Base-by-base conservation (phyloP, 768 basidiomycete genomes). In the Mycena sanguinolenta region DNA sequence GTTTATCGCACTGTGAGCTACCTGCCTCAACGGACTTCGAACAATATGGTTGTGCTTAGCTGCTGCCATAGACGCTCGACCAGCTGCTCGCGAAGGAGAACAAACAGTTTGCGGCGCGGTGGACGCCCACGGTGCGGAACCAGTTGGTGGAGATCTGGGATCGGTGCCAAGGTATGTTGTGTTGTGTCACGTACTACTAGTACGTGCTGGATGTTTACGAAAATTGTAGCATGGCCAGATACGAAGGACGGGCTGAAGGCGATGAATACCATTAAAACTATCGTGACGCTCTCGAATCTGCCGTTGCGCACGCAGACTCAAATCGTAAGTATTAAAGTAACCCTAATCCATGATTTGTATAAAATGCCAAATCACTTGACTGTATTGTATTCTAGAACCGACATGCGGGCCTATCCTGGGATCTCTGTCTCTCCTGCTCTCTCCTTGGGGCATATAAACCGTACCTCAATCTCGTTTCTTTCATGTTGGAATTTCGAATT, bases 401-500 rank as follows among this genome's bases (percentile, higher is more conserved):
- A 50, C 72, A 67, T 32, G 72, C 72, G 5, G 72, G 72, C 30
- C 30, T 73, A 28, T 36, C 65, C 5, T 73, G 72, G 72, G 72
- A 73, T 19, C 63, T 67, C 4, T 73, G 72, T 46, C 69, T 73
- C 3, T 70, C 69, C 23, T 62, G 65, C 34, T 59, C 62, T 12
- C 50, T 73, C 4, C 59, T 70, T 3, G 69, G 72, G 25, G 42
- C 32, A 0, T 70, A 38, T 60, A 70, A 67, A 52, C 65, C 65
- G 72, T 73, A 46, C 42, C 49, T 7, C 21, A 21, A 0, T 28
- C 10, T 23, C 28, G 21, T 7, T 21, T 17, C 39, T 17, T 39
- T 39, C 39, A 38, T 38, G 19, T 30, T 3, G 12, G 9, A 17
- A 6, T 27, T 12, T 19, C 0, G 3, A 27, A 27, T 25, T 6